Percentiles rank a stretch among this genome's conserved stretches.
These are phyloP conservation scores for Eucalyptus polybractea DNA, from an alignment of 345 rosid genomes.

Conservation along the genomic window DNA sequence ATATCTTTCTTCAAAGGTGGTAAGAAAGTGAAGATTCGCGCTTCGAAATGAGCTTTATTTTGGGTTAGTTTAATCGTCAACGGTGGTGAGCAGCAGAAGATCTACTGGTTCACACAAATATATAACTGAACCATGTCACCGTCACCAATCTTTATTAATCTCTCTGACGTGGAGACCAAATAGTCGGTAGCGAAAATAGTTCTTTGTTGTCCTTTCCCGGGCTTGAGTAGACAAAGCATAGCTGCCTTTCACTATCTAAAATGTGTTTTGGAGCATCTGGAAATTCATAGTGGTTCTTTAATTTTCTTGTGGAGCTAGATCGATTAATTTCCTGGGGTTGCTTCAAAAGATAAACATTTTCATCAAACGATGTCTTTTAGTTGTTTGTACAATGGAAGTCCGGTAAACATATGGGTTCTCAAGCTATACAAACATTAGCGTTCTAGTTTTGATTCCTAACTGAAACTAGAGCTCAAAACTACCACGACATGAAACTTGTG, in stretches of 20 bases:
- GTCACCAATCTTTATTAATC: background rate
- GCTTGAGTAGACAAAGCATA: background rate
- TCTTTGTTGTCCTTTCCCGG: background rate
- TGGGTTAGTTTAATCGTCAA: background rate
- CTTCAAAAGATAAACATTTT: background rate
- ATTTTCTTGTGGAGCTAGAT: background rate
- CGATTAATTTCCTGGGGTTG: background rate
- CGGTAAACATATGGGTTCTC: background rate
- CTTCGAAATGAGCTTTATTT: background rate
- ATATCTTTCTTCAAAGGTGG: background rate
- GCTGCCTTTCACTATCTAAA: background rate
- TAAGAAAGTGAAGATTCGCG: background rate
- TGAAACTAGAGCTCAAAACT: background rate
- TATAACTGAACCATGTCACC: background rate
- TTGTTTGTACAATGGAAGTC: background rate
- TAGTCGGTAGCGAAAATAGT: background rate
- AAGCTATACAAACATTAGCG: background rate
- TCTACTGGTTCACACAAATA: background rate
- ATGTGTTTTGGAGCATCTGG: background rate
- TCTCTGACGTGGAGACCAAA: background rate
- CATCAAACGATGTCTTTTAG: background rate
- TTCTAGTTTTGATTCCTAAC: background rate
- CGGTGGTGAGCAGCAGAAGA: background rate
- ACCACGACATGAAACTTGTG: background rate
- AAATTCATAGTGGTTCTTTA: background rate